Evolutionary conservation across 306 rosid genomes (phyloP).

Genomic region (Trifolium dubium): DNA sequence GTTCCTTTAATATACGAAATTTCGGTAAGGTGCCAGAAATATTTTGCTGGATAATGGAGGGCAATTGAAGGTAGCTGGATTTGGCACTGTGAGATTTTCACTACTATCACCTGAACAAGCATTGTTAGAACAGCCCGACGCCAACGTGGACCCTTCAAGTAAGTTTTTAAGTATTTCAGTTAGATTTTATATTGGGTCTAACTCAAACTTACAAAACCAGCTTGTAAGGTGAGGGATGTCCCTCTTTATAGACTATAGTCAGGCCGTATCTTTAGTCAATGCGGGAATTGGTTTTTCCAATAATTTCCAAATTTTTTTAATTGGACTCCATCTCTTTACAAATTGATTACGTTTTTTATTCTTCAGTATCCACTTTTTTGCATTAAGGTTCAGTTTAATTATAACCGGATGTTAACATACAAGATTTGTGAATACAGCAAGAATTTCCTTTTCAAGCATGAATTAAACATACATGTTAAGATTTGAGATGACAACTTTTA

Average conservation of each 20-base stretch:
- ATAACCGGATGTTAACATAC: slow-evolving; percentile 21
- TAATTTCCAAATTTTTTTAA: neutral
- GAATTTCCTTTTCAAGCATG: slow-evolving; percentile 31
- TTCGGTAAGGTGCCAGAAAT: slow-evolving; percentile 99
- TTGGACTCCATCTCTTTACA: slow-evolving; percentile 27
- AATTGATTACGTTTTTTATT: slow-evolving; percentile 16
- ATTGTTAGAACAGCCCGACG: slow-evolving; percentile 62
- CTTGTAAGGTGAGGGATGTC: no score
- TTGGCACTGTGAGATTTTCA: slow-evolving; percentile 74
- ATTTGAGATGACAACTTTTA: slow-evolving; percentile 27
- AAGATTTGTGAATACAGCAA: slow-evolving; percentile 26
- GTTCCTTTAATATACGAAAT: slow-evolving; percentile 81
- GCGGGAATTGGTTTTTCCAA: no score
- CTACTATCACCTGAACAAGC: slow-evolving; percentile 73
- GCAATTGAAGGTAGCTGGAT: slow-evolving; percentile 89
- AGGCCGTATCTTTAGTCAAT: no score
- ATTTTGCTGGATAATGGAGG: slow-evolving; percentile 99
- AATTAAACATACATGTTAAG: slow-evolving; percentile 12
- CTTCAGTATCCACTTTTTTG: slow-evolving; percentile 1
- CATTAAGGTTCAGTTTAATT: slow-evolving; percentile 38
- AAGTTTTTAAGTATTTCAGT: slow-evolving; percentile 43
- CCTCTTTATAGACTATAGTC: no score
- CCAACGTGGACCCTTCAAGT: slow-evolving; percentile 67
- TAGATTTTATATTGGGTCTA: no score
- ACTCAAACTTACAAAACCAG: no score